These are phyloP conservation scores for Serendipita sp. DNA, from an alignment of 768 basidiomycete genomes.

Conservation along the genomic window DNA sequence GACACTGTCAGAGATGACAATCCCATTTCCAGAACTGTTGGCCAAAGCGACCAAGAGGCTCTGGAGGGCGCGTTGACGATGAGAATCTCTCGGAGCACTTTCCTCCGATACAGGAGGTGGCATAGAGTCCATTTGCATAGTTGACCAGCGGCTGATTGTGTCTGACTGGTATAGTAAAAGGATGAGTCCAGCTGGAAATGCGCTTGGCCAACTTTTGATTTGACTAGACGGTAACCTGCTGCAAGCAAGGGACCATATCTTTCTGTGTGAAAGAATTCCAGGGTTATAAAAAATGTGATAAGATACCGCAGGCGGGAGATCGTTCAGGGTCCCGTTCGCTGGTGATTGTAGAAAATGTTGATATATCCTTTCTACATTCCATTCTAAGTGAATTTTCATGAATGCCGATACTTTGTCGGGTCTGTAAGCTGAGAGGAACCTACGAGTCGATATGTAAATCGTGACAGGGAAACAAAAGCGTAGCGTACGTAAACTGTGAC, in stretches of 20 bases:
- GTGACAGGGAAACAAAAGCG: background rate
- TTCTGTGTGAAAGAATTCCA: slow-evolving; percentile 34
- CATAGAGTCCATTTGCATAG: background rate
- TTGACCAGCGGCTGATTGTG: background rate
- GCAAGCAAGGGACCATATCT: slow-evolving; percentile 29
- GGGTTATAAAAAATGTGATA: slow-evolving; percentile 53
- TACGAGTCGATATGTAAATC: background rate
- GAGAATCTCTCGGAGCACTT: background rate
- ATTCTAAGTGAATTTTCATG: background rate
- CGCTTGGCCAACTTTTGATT: slow-evolving; percentile 43
- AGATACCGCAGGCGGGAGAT: slow-evolving; percentile 32
- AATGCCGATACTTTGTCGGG: background rate
- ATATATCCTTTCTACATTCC: background rate
- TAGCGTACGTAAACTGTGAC: background rate
- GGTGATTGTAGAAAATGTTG: background rate
- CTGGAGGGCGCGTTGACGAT: background rate
- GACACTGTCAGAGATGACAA: background rate
- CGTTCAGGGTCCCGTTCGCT: slow-evolving; percentile 19
- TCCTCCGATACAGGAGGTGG: background rate
- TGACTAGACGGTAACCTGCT: slow-evolving; percentile 21
- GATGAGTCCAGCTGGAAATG: background rate
- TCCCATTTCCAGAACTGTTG: background rate
- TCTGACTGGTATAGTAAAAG: background rate
- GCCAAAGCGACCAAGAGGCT: background rate
- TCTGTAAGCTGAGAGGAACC: background rate